Conservation (phyloP, 2,329 filamentous ascomycete species). For the Fusarium piperis region DNA sequence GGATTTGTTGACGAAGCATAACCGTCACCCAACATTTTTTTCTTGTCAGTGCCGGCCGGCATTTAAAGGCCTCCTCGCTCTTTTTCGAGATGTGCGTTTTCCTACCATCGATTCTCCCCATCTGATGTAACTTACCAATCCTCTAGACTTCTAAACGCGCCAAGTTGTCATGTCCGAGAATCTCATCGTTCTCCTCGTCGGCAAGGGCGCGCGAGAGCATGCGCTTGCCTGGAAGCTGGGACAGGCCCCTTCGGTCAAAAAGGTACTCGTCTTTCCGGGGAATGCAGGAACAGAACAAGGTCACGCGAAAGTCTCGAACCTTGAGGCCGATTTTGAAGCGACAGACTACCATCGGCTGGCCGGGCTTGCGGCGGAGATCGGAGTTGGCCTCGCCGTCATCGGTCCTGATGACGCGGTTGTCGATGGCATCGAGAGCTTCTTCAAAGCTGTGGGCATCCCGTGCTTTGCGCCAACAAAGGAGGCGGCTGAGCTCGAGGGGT, state of each 20-base stretch:
- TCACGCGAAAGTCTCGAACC: slow-evolving; percentile 67
- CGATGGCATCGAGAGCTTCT: slow-evolving; percentile 77
- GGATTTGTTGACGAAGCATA: too few relatives aligned
- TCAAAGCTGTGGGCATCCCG: slow-evolving; percentile 66
- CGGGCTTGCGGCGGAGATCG: slow-evolving; percentile 66
- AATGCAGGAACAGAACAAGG: slow-evolving; percentile 72
- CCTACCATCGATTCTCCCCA: too few relatives aligned
- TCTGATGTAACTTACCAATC: too few relatives aligned
- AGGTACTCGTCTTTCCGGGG: slow-evolving; percentile 65
- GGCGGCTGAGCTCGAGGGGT: slow-evolving; percentile 79
- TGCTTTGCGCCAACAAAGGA: slow-evolving; percentile 75
- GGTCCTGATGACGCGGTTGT: slow-evolving; percentile 80
- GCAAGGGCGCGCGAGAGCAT: slow-evolving; percentile 80
- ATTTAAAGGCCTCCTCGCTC: too few relatives aligned
- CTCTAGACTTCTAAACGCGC: too few relatives aligned
- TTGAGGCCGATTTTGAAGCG: slow-evolving; percentile 51
- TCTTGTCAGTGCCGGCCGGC: too few relatives aligned
- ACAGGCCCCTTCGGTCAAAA: slow-evolving; percentile 69
- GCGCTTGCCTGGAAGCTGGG: slow-evolving; percentile 79
- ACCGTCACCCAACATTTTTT: too few relatives aligned
- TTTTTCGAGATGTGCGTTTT: too few relatives aligned
- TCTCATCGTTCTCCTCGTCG: slow-evolving; percentile 69
- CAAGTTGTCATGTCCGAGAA: background rate
- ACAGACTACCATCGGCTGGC: slow-evolving; percentile 72
- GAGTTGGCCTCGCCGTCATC: slow-evolving; percentile 75